Evolutionary conservation across 2,329 filamentous ascomycete genomes (phyloP).

Genomic region (Fusarium xylarioides): DNA sequence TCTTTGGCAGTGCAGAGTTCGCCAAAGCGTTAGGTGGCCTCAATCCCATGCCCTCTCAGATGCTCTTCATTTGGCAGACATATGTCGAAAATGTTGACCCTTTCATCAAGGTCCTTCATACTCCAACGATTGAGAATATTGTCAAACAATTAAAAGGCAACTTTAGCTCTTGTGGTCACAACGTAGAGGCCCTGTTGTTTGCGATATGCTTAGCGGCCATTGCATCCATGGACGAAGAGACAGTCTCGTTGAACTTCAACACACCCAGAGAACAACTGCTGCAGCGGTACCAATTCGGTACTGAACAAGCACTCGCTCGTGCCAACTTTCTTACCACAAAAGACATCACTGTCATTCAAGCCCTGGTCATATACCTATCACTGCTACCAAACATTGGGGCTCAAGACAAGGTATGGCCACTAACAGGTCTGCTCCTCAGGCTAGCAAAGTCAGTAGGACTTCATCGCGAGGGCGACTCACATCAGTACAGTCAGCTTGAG

Average conservation of each 20-base stretch:
- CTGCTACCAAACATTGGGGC: constrained; percentile 32
- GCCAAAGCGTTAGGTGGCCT: constrained; percentile 22
- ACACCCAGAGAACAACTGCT: constrained; percentile 25
- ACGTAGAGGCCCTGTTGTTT: constrained; percentile 40
- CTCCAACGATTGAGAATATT: constrained; percentile 25
- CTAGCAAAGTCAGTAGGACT: constrained; percentile 36
- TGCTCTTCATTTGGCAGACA: constrained; percentile 44
- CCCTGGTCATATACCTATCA: constrained; percentile 41
- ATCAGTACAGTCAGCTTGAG: constrained; percentile 1
- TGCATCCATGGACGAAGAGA: constrained; percentile 36
- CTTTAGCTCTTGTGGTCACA: constrained; percentile 29
- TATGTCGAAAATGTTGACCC: constrained; percentile 45
- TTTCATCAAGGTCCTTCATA: constrained; percentile 45
- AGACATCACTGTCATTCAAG: constrained; percentile 39
- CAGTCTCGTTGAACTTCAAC: constrained; percentile 28
- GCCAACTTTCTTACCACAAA: constrained; percentile 35
- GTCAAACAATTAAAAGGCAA: constrained; percentile 30
- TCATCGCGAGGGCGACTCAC: constrained; percentile 6
- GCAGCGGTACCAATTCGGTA: constrained; percentile 31
- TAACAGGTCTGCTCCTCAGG: constrained; percentile 39
- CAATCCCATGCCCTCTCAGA: constrained; percentile 42
- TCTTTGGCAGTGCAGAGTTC: constrained; percentile 25
- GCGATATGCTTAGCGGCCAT: constrained; percentile 42
- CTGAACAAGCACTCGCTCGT: constrained; percentile 39
- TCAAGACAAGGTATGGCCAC: constrained; percentile 37